A percentile compares a stretch with the other conserved stretches of the same genome.
These are phyloP conservation scores for Ceratocystis colombiana DNA, from an alignment of 2,329 filamentous ascomycete species.

Conservation along the genomic window DNA sequence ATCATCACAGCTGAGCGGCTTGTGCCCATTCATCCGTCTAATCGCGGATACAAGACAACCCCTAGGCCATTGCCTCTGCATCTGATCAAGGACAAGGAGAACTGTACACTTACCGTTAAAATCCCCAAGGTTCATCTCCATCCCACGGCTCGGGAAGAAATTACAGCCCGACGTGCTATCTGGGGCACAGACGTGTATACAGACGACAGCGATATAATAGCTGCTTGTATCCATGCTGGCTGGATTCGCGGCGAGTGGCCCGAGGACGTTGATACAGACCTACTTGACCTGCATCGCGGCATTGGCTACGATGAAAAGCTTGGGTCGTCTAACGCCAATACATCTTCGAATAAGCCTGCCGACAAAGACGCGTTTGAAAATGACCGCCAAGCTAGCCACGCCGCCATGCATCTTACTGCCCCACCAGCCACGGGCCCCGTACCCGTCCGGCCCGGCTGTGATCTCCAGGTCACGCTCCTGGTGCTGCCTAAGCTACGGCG, in stretches of 20 bases:
- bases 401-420: conserved; percentile 39
- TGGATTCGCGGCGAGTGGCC: conserved; percentile 87
- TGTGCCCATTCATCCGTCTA: conserved; percentile 35
- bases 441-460: conserved; percentile 54
- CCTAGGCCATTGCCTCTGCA: conserved; percentile 69
- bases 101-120: conserved; percentile 82
- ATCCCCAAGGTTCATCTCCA: conserved; percentile 71
- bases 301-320: conserved; percentile 26
- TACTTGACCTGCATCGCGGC: conserved; percentile 49
- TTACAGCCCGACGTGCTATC: conserved; percentile 66
- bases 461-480: conserved; percentile 77
- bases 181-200: conserved; percentile 96
- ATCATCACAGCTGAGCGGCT: conserved; percentile 47
- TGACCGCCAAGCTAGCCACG: conserved; percentile 30
- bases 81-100: conserved; percentile 61
- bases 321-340: background rate
- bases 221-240: conserved; percentile 83
- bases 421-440: conserved; percentile 54
- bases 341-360: conserved; percentile 29
- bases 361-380: conserved; percentile 31
- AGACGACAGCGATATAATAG: conserved; percentile 88
- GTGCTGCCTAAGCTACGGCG: conserved; percentile 69
- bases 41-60: conserved; percentile 42
- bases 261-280: conserved; percentile 59
- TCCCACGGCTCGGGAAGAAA: conserved; percentile 62